Conservation (phyloP, 768 basidiomycete species). For the Amanita exitialis region DNA sequence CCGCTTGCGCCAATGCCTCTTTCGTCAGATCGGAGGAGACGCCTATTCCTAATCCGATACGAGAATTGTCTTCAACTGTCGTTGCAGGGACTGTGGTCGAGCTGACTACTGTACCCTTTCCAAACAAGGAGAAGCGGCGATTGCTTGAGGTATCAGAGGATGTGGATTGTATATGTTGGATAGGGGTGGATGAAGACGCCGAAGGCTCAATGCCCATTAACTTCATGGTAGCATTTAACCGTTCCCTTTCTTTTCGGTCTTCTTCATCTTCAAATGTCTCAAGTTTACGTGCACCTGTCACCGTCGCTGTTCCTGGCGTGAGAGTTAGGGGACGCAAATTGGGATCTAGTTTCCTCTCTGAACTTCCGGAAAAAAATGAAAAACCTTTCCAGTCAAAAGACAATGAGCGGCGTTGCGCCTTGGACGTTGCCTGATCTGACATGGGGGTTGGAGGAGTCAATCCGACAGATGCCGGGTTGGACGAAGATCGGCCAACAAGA, state of each 20-base stretch:
- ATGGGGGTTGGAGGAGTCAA: slow-evolving; percentile 14
- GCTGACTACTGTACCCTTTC: slow-evolving; percentile 24
- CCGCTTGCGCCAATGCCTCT: slow-evolving; percentile 69
- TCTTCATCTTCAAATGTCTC: slow-evolving; percentile 91
- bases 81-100: slow-evolving; percentile 43
- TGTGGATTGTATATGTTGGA: slow-evolving; percentile 18
- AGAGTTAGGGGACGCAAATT: slow-evolving; percentile 66
- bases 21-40: slow-evolving; percentile 45
- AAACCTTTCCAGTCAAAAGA: slow-evolving; percentile 82
- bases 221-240: slow-evolving; percentile 86
- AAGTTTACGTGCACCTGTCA: slow-evolving; percentile 63
- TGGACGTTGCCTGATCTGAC: slow-evolving; percentile 20
- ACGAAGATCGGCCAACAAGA: slow-evolving; percentile 33
- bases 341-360: slow-evolving; percentile 56
- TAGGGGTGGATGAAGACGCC: slow-evolving; percentile 25
- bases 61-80: slow-evolving; percentile 18
- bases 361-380: slow-evolving; percentile 47
- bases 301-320: slow-evolving; percentile 47
- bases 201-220: slow-evolving; percentile 82
- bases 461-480: slow-evolving; percentile 21
- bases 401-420: slow-evolving; percentile 59
- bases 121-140: slow-evolving; percentile 66
- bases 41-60: slow-evolving; percentile 23
- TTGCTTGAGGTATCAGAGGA: slow-evolving; percentile 19
- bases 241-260: slow-evolving; percentile 77